Base-by-base conservation (phyloP, 2,329 filamentous ascomycete species). In the Exophiala spinifera region DNA sequence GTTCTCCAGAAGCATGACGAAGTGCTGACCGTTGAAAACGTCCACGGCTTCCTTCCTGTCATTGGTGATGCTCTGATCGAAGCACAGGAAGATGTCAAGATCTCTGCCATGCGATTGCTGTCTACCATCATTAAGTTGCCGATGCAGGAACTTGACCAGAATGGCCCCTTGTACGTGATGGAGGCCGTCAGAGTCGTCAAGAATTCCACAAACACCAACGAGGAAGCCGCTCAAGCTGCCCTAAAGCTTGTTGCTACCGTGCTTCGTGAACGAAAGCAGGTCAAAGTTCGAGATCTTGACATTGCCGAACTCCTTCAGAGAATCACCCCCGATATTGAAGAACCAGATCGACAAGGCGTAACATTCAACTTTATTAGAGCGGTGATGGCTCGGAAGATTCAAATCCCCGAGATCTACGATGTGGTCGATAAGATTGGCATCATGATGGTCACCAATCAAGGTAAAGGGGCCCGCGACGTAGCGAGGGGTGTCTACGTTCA, bases 371-470 rank as follows among this genome's bases (percentile, higher is more conserved):
- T 99, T 71, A 74, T 99, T 55, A 87, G 91, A 39, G 88, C 90
- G 1, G 85, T 97, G 21, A 82, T 99, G 67, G 87, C 89, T 49
- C 84, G 91, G 15, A 92, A 88, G 67, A 79, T 97, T 40, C 82
- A 96, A 65, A 91, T 95, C 6, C 86, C 91, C 0, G 81, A 87
- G 39, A 85, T 99, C 25, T 99, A 99, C 67, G 92, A 97, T 66
- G 86, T 88, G 7, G 81, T 96, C 60, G 94, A 99, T 68, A 86
- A 91, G 64, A 86, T 95, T 25, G 89, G 90, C 44, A 86, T 83
- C 3, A 87, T 96, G 69, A 97, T 97, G 91, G 88, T 99, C 53
- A 96, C 88, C 42, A 97, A 97, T 67, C 89, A 96, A 59, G 91
- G 95, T 63, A 87, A 88, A 63, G 85, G 88, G 61, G 92, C 92